These are phyloP conservation scores for Paraphysoderma sedebokerense DNA, from an alignment of 371 early-diverging fungal genomes.

Conservation along the genomic window DNA sequence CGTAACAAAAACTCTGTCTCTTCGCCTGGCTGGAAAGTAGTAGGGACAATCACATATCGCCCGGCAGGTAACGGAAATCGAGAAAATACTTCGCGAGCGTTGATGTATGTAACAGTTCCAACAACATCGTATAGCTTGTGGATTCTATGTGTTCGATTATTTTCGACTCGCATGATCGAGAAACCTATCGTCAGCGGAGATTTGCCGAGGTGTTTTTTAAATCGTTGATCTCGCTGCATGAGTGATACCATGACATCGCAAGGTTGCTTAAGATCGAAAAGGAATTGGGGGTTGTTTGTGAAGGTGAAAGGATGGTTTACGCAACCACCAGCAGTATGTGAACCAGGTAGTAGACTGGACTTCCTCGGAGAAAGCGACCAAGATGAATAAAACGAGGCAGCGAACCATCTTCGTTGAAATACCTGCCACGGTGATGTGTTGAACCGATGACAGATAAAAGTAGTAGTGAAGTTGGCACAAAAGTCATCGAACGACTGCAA, in stretches of 20 bases:
- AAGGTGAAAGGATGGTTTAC: constrained; percentile 7
- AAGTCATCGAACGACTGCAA: constrained; percentile 8
- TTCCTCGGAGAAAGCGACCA: constrained; percentile 5
- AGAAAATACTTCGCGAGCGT: constrained; percentile 16
- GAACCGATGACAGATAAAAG: constrained; percentile 5
- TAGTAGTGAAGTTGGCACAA: constrained; percentile 2
- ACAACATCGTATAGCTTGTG: constrained; percentile 14
- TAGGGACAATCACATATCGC: constrained; percentile 18
- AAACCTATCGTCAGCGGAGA: constrained; percentile 13
- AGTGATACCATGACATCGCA: constrained; percentile 1
- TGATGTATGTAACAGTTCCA: constrained; percentile 14
- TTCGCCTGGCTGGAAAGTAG: constrained; percentile 11
- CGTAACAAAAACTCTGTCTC: constrained; percentile 16
- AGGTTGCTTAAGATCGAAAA: not conserved
- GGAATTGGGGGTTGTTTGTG: constrained; percentile 7
- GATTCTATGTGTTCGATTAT: constrained; percentile 19
- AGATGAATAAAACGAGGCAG: not conserved
- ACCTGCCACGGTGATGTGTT: constrained; percentile 4
- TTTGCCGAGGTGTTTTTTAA: not conserved
- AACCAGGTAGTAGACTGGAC: no score
- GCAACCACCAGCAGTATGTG: constrained; percentile 9
- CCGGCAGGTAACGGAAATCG: constrained; percentile 9
- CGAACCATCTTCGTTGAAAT: constrained; percentile 4
- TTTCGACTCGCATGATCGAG: constrained; percentile 15
- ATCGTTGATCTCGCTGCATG: constrained; percentile 7